Conservation (phyloP, 495 filamentous ascomycete genomes). For the Clavariopsis aquatica region DNA sequence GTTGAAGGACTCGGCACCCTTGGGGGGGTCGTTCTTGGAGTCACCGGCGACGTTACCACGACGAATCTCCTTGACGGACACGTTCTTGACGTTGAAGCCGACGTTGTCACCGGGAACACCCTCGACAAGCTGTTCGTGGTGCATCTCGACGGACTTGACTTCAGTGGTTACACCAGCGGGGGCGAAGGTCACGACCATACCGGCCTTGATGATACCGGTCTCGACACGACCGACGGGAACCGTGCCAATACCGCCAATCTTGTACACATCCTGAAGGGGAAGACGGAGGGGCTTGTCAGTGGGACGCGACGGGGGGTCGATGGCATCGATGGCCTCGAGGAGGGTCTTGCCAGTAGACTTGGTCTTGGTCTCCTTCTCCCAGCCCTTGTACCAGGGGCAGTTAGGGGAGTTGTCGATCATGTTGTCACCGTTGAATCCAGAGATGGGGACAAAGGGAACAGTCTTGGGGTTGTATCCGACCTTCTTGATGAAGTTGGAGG, state of each 20-base stretch:
- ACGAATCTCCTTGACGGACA: constrained; percentile 99
- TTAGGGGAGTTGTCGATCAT: constrained; percentile 91
- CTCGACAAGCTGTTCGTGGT: constrained; percentile 98
- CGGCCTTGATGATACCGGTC: constrained; percentile 96
- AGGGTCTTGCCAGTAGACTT: constrained; percentile 95
- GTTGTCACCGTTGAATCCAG: constrained; percentile 99
- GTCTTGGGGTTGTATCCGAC: constrained; percentile 99
- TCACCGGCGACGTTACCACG: constrained; percentile 99
- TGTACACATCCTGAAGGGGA: constrained; percentile 99
- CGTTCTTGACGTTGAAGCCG: constrained; percentile 99
- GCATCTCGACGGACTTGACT: constrained; percentile 99
- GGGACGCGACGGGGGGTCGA: constrained; percentile 89
- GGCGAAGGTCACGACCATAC: constrained; percentile 97
- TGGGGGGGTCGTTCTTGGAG: constrained; percentile 98
- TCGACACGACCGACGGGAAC: constrained; percentile 99
- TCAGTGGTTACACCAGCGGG: constrained; percentile 99
- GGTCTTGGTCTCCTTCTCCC: constrained; percentile 98
- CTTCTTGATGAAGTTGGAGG: constrained; percentile 99
- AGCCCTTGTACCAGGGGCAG: constrained; percentile 99
- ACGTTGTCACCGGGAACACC: constrained; percentile 99
- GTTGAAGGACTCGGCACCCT: constrained; percentile 88
- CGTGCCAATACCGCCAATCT: constrained; percentile 99
- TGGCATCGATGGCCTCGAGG: constrained; percentile 96
- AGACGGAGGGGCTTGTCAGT: constrained; percentile 99
- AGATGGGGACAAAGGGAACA: constrained; percentile 99